These are phyloP conservation scores for Lentinula sp. DNA, from an alignment of 768 basidiomycete species.

Conservation along the genomic window DNA sequence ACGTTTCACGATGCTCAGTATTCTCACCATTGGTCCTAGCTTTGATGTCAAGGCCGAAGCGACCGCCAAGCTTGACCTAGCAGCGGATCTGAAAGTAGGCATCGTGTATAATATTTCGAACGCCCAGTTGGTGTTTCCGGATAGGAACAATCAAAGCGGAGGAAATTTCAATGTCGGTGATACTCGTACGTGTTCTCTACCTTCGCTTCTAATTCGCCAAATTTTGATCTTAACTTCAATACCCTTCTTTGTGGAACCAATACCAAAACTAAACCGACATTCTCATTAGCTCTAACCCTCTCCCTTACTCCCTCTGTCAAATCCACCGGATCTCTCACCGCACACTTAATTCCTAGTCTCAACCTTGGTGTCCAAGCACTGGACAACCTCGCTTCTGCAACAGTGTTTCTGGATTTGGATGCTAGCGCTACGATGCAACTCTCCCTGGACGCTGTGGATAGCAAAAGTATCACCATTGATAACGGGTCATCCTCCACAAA, in stretches of 20 bases:
- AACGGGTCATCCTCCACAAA: neutral
- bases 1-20: neutral
- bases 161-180: neutral
- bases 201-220: neutral
- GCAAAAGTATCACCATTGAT: neutral
- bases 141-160: neutral
- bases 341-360: conserved; percentile 5
- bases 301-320: conserved; percentile 4
- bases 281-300: neutral
- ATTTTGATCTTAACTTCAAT: neutral
- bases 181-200: neutral
- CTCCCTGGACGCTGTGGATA: conserved; percentile 1
- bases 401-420: conserved; percentile 2
- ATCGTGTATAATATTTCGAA: neutral
- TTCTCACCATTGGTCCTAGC: conserved; percentile 2
- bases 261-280: too few species aligned
- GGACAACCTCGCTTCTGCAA: neutral
- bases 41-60: conserved; percentile 2
- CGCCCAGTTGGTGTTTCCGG: neutral
- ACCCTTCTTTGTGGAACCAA: neutral
- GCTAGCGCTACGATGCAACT: conserved; percentile 3
- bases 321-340: conserved; percentile 1
- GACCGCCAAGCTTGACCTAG: conserved; percentile 1
- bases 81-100: neutral
- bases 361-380: conserved; percentile 3